Base-by-base conservation (phyloP, 2,329 filamentous ascomycete species). In the Ustilaginoidea virens region DNA sequence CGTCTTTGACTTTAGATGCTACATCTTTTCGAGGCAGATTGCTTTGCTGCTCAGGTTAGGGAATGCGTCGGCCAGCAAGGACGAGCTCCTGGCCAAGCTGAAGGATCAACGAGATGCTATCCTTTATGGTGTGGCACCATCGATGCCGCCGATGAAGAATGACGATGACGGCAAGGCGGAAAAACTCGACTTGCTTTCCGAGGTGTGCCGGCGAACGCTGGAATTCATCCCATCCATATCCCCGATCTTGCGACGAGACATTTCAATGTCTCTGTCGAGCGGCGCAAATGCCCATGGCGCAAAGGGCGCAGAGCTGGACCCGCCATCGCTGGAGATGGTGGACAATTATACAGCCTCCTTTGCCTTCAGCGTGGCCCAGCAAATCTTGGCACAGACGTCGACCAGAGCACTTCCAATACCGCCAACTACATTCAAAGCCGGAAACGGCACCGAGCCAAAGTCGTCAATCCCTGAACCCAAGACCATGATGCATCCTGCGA, bases 1-100 rank as follows among this genome's bases (percentile, higher is more conserved):
- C 0, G 65, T 93, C 3, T 94, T 96, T 46, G 90, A 98, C 51
- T 96, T 98, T 49, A 69, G 82, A 28, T 82, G 80, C 41, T 98
- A 98, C 49, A 74, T 98, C 9, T 98, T 96, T 50, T 75, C 83
- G 3, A 71, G 90, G 15, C 87, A 98, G 44, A 72, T 93, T 36
- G 70, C 79, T 3, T 56, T 98, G 1, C 63, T 96, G 2, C 62
- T 93, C 9, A 71, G 86, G 4, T 66, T 92, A 1, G 85, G 80
- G n/a, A 90, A 87, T 45, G 70, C 70, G 0, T 68, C 56, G 51
- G 73, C 69, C 2, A 69, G 70, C 0, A 52, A 66, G 21, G 71
- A 75, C 39, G 72, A 78, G 42, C 55, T 77, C 1, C 47, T 76
- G 1, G 62, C 63, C 7, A 74, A 72, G 45, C 55, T 77, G 6